phyloP scores from a whole-genome alignment of 306 rosid genomes.

The Lotus japonicus region DNA sequence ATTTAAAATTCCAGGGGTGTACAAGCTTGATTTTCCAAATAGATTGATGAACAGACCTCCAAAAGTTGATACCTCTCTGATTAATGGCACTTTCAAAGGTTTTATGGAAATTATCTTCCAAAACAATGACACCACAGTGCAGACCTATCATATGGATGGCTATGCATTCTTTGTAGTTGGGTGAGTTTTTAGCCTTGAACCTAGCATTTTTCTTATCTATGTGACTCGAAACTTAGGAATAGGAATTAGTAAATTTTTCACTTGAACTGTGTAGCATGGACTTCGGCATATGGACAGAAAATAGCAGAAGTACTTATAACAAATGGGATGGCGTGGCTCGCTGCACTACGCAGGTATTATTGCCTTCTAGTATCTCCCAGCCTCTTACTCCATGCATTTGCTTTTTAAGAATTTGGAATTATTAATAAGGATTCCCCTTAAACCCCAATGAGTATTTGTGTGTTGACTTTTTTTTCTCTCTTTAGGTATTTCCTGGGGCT shows the following conservation, averaged over 20 bases:
- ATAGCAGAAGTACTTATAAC: slow-evolving; percentile 75
- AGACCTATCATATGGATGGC: slow-evolving; percentile 84
- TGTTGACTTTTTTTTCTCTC: neutral
- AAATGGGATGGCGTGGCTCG: slow-evolving; percentile 89
- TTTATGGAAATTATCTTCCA: slow-evolving; percentile 85
- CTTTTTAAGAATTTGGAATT: neutral
- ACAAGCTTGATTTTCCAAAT: slow-evolving; percentile 79
- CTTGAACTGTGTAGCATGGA: slow-evolving; percentile 75
- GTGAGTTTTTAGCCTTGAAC: slow-evolving; percentile 42
- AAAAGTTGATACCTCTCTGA: slow-evolving; percentile 66
- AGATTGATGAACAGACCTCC: slow-evolving; percentile 64
- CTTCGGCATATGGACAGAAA: slow-evolving; percentile 79
- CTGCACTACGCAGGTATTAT: slow-evolving; percentile 61
- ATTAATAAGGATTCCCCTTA: neutral
- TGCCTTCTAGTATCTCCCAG: neutral
- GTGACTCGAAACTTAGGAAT: neutral
- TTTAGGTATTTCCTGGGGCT: slow-evolving; percentile 87
- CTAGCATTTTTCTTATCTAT: neutral
- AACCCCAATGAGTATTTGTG: neutral
- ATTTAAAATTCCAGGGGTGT: slow-evolving; percentile 64
- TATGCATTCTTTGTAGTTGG: slow-evolving; percentile 79
- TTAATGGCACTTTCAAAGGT: slow-evolving; percentile 65
- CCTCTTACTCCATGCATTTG: slow-evolving; percentile 2
- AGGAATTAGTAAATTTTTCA: slow-evolving; percentile 5
- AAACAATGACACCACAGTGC: slow-evolving; percentile 74